Percentiles rank a stretch among this genome's conserved stretches.
Evolutionary conservation across 345 rosid genomes (phyloP).

Genomic region (Boechera stricta): DNA sequence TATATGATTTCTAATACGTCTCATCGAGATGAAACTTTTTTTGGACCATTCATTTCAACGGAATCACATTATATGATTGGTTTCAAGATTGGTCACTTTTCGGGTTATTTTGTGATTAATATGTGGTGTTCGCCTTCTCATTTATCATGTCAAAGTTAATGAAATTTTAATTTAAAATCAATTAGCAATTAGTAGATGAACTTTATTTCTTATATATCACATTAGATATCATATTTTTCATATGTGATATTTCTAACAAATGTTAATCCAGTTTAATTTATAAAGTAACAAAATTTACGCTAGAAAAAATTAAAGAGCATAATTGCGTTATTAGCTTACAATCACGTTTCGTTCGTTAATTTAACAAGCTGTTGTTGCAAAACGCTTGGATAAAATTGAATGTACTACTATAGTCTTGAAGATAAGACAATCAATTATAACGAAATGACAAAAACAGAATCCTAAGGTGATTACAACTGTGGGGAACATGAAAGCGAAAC

Average conservation of each 20-base stretch:
- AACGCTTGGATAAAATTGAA: conserved; percentile 7
- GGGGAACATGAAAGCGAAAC: conserved; percentile 21
- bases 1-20: not conserved
- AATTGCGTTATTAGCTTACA: not conserved
- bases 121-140: no score
- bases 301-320: not conserved
- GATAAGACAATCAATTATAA: conserved; percentile 22
- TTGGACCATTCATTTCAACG: not conserved
- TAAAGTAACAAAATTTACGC: not conserved
- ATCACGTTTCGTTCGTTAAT: conserved; percentile 21
- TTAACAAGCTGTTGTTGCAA: conserved; percentile 22
- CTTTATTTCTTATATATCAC: not conserved
- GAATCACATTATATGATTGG: not conserved
- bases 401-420: conserved; percentile 7
- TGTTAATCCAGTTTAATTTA: not conserved
- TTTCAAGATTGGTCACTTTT: not conserved
- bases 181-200: not conserved
- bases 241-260: not conserved
- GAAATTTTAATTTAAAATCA: not conserved
- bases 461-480: conserved; percentile 26
- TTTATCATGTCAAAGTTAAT: no score
- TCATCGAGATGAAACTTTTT: not conserved
- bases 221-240: no score
- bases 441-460: conserved; percentile 35
- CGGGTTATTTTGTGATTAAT: no score